phyloP scores from a whole-genome alignment of 352 stramenopile species.

The Pythium dissotocum region DNA sequence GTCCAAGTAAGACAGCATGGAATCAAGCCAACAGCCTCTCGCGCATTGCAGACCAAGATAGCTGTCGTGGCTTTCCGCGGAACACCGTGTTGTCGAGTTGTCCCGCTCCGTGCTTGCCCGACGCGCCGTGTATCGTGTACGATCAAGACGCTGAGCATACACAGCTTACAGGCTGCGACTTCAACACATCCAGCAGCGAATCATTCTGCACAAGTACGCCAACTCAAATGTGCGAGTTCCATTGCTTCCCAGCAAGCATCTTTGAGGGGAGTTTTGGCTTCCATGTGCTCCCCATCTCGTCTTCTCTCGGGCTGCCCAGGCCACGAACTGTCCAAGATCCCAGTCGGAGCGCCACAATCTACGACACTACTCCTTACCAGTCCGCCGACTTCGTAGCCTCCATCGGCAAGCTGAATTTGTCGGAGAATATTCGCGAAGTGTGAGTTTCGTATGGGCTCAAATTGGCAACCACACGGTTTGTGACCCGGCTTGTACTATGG shows the following conservation, averaged over 20 bases:
- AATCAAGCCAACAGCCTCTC: too few species aligned
- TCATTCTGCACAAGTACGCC: background rate
- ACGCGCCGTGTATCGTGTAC: background rate
- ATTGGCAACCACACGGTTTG: too few species aligned
- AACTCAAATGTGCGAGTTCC: background rate
- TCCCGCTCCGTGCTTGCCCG: background rate
- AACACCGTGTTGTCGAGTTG: background rate
- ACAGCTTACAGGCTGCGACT: background rate
- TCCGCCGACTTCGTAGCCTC: background rate
- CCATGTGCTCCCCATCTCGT: background rate
- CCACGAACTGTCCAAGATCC: background rate
- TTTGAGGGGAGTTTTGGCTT: background rate
- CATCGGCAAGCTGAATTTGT: background rate
- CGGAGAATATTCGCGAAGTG: background rate
- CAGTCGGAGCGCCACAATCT: background rate
- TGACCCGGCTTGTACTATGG: background rate
- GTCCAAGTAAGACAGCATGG: too few species aligned
- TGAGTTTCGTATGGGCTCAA: background rate
- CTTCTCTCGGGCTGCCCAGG: background rate
- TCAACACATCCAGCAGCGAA: background rate
- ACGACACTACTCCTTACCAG: background rate
- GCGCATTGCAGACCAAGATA: background rate
- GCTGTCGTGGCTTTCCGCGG: background rate
- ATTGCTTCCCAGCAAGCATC: background rate
- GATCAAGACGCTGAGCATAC: background rate